A percentile compares a stretch with the other conserved stretches of the same genome.
phyloP scores from a whole-genome alignment of 2,329 filamentous ascomycete species.

The Coniochaeta sp. region DNA sequence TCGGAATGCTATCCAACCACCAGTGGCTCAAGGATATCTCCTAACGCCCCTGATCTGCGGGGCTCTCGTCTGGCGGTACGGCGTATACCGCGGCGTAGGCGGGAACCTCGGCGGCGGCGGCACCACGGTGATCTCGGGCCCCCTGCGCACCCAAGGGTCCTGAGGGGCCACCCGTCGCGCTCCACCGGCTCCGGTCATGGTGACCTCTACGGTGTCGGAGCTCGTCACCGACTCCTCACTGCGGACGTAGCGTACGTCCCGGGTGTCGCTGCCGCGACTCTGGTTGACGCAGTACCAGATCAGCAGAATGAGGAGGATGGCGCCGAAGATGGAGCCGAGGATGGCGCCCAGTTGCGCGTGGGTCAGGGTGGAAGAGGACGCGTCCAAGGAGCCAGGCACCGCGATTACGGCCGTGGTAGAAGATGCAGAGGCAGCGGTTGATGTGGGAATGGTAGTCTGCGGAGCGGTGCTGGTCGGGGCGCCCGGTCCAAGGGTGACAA shows the following conservation, averaged over 20 bases:
- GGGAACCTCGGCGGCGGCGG: slow-evolving; percentile 10
- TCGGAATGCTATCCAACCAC: not conserved
- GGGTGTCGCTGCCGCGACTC: not conserved
- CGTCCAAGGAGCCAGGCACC: not conserved
- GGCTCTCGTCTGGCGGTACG: slow-evolving; percentile 10
- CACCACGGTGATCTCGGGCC: slow-evolving; percentile 7
- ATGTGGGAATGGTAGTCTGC: slow-evolving; percentile 6
- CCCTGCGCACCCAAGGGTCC: not conserved
- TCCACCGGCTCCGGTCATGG: not conserved
- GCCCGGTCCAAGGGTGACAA: slow-evolving; percentile 22
- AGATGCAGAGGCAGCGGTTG: slow-evolving; percentile 9
- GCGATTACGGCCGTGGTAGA: not conserved
- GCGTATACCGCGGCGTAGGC: slow-evolving; percentile 9
- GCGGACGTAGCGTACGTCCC: not conserved
- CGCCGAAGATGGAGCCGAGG: slow-evolving; percentile 29
- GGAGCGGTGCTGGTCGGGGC: slow-evolving; percentile 7
- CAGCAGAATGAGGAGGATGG: slow-evolving; percentile 26
- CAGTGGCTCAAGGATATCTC: slow-evolving; percentile 7
- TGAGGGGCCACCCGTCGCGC: not conserved
- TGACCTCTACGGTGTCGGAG: not conserved
- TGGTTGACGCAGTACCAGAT: slow-evolving; percentile 21
- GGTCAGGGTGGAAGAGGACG: slow-evolving; percentile 19
- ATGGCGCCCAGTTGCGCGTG: slow-evolving; percentile 32
- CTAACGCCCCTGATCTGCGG: slow-evolving; percentile 10
- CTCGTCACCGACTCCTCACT: not conserved